Percentiles rank a stretch among this genome's conserved stretches.
phyloP scores from a whole-genome alignment of 1,284 basidiomycete genomes.

The Inonotus obliquus region DNA sequence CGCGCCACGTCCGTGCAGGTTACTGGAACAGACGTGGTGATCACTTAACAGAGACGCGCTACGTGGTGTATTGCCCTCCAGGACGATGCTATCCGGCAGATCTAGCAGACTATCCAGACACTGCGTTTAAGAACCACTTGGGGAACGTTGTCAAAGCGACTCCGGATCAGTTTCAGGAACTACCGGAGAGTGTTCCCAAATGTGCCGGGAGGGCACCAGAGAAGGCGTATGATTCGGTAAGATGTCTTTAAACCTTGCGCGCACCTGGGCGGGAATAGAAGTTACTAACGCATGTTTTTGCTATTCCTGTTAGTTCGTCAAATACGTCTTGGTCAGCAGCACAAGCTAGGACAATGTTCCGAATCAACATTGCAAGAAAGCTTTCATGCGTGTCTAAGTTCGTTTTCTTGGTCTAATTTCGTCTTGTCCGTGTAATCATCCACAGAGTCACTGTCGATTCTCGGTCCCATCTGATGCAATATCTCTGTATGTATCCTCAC shows the following conservation, averaged over 20 bases:
- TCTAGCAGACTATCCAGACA: constrained; percentile 48
- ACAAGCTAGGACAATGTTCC: not conserved
- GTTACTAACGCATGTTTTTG: not conserved
- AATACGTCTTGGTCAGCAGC: constrained; percentile 7
- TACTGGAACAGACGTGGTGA: constrained; percentile 70
- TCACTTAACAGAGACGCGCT: constrained; percentile 48
- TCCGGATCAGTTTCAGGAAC: constrained; percentile 10
- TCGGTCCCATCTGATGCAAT: no score
- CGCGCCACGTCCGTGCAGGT: constrained; percentile 40
- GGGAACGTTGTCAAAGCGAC: constrained; percentile 2
- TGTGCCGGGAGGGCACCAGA: constrained; percentile 10
- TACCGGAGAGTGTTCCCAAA: constrained; percentile 11
- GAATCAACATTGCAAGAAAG: not conserved
- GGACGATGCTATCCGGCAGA: constrained; percentile 50
- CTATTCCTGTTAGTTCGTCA: constrained; percentile 2
- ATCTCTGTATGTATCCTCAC: no score
- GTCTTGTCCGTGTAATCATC: no score
- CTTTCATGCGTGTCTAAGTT: no score
- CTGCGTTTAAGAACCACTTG: constrained; percentile 13
- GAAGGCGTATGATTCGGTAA: constrained; percentile 13
- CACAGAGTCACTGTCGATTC: no score
- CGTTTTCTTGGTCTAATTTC: no score
- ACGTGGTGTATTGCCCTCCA: constrained; percentile 58
- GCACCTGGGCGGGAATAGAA: no score
- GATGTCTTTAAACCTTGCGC: not conserved